Conservation (phyloP, 495 filamentous ascomycete species). For the Penicillium diatomitis region DNA sequence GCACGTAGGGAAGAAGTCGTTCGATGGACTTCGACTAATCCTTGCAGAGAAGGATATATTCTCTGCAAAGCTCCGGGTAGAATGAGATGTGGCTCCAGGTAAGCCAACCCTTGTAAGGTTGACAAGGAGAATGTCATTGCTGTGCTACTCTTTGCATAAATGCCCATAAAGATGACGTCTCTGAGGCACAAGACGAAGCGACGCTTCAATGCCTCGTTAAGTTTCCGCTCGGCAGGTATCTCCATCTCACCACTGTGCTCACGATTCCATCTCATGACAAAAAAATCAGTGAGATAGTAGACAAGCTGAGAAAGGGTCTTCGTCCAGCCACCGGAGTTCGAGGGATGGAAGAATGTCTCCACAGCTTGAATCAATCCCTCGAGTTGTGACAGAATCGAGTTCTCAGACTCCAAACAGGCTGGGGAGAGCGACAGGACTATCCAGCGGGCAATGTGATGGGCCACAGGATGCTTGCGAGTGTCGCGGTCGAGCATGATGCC, state of each 20-base stretch:
- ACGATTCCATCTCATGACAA: slow-evolving; percentile 95
- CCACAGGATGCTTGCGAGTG: slow-evolving; percentile 80
- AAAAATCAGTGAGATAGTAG: slow-evolving; percentile 90
- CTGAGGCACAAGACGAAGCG: slow-evolving; percentile 85
- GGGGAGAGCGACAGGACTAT: slow-evolving; percentile 92
- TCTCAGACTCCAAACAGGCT: slow-evolving; percentile 62
- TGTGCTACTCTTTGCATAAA: slow-evolving; percentile 88
- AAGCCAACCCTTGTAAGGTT: slow-evolving; percentile 79
- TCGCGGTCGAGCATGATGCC: slow-evolving; percentile 84
- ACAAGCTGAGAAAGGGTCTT: slow-evolving; percentile 82
- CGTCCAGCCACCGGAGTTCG: slow-evolving; percentile 90
- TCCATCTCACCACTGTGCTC: slow-evolving; percentile 89
- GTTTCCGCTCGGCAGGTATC: slow-evolving; percentile 63
- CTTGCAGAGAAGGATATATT: slow-evolving; percentile 94
- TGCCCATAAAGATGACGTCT: slow-evolving; percentile 96
- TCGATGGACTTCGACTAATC: slow-evolving; percentile 92
- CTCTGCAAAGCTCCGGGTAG: slow-evolving; percentile 88
- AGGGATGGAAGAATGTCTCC: slow-evolving; percentile 98
- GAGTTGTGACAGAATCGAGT: slow-evolving; percentile 73
- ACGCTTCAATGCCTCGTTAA: slow-evolving; percentile 71
- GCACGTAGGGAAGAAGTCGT: slow-evolving; percentile 90
- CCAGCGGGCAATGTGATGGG: slow-evolving; percentile 91
- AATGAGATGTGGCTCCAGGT: slow-evolving; percentile 85
- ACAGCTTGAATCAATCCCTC: slow-evolving; percentile 93
- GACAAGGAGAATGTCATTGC: slow-evolving; percentile 87